These are phyloP conservation scores for Trichomonas gallinae DNA, from an alignment of 208 protist species.

Conservation along the genomic window DNA sequence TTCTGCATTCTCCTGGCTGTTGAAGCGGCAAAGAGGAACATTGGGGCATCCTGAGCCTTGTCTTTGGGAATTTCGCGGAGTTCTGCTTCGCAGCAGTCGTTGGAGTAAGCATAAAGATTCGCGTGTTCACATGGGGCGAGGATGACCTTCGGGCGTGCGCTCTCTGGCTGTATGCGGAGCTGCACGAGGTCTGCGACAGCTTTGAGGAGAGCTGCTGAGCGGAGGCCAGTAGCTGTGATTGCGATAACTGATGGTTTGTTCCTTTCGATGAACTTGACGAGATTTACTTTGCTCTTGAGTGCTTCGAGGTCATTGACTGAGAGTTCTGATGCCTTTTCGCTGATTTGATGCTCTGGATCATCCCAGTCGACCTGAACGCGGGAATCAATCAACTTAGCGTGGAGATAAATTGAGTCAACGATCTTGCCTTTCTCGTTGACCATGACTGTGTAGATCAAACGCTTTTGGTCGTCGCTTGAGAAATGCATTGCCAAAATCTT, in stretches of 20 bases:
- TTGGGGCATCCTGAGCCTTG: neutral
- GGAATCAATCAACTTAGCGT: neutral
- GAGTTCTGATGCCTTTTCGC: neutral
- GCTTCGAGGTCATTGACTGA: neutral
- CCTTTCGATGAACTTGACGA: neutral
- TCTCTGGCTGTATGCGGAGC: neutral
- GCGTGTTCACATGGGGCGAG: neutral
- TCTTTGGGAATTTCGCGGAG: neutral
- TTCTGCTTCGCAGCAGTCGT: neutral
- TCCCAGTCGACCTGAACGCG: neutral
- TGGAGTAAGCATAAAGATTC: neutral
- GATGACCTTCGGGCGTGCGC: neutral
- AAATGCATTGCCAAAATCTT: neutral
- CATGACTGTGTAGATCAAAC: constrained; percentile 64
- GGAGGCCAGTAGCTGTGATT: neutral
- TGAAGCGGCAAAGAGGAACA: neutral
- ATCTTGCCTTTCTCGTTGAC: constrained; percentile 91
- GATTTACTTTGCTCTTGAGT: neutral
- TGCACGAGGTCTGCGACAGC: neutral
- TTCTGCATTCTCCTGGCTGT: neutral
- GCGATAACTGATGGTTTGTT: neutral
- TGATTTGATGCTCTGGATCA: neutral
- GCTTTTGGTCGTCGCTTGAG: constrained; percentile 67
- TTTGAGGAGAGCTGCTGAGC: neutral
- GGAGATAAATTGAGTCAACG: constrained; percentile 56